Evolutionary conservation across 257 asterid genomes (phyloP), one percentile per base, ranked within the genome.

Genomic region (Solanum paucissectum): DNA sequence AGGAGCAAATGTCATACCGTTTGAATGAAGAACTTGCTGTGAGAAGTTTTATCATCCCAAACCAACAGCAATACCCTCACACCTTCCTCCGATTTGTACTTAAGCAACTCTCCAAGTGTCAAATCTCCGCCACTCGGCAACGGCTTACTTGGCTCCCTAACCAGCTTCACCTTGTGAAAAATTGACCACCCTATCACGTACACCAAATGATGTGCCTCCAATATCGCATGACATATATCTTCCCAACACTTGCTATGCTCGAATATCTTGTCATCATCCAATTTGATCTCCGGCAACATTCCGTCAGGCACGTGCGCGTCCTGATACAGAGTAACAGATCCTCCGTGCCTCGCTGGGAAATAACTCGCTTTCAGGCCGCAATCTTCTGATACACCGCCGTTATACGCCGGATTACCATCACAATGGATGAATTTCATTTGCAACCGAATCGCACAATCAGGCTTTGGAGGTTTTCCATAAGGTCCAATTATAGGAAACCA

Each of bases 21-120:
- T 34, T 94, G 94, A 83, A 96, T 86, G 55, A 93, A 93, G 90
- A 96, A 95, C 90, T 93, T 96, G 94, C 90, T 91, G 89, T 96
- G 99, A 32, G 99, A 96, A 91, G 99, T 96, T 91, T 94, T 96
- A 69, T 96, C 99, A 88, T 96, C 98, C 99, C 99, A 95, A 94
- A 95, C 98, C 94, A 96, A 89, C 91, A 96, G 82, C 93, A 96
- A 88, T 13, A 96, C 99, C 88, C 99, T 91, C 89, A 94, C 99
- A 68, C 99, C 99, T 91, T 96, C 99, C 89, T 96, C 98, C 46
- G 99, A 96, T 88, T 96, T 96, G 85, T 95, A 96, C 90, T 93
- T 95, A 12, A 96, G 94, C 90, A 96, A 85, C 82, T 96, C 99
- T 34, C 99, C 99, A 77, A 96, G 90, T 86, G 86, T 95, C 95